These are phyloP conservation scores for Barnettozyma botsteinii DNA, from an alignment of 805 yeast species.

Conservation along the genomic window DNA sequence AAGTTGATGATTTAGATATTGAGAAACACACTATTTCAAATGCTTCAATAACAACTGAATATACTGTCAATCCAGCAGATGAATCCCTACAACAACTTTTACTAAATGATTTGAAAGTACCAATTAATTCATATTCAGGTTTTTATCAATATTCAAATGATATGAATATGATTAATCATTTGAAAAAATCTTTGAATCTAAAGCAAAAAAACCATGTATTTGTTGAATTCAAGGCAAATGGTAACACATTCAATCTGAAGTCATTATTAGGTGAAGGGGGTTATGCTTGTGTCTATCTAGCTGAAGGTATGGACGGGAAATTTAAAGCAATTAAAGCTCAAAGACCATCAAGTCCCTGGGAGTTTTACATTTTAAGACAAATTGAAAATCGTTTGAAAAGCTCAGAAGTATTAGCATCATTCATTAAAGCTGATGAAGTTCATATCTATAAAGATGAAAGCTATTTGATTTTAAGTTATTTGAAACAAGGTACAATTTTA, in stretches of 20 bases:
- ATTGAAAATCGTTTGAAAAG: slow-evolving; percentile 38
- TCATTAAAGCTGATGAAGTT: slow-evolving; percentile 46
- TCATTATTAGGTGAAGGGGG: slow-evolving; percentile 76
- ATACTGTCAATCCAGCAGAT: slow-evolving; percentile 42
- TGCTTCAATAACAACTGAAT: too few relatives aligned
- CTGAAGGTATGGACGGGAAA: slow-evolving; percentile 52
- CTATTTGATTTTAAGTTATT: slow-evolving; percentile 19
- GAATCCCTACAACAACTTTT: slow-evolving; percentile 33
- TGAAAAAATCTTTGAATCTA: slow-evolving; percentile 32
- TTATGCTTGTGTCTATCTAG: slow-evolving; percentile 67
- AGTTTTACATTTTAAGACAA: slow-evolving; percentile 63
- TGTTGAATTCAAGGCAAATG: slow-evolving; percentile 38
- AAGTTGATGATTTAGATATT: slow-evolving; percentile 6
- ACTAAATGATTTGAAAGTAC: slow-evolving; percentile 33
- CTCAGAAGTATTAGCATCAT: slow-evolving; percentile 28
- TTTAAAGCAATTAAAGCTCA: slow-evolving; percentile 69
- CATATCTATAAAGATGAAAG: slow-evolving; percentile 33
- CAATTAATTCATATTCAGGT: slow-evolving; percentile 29
- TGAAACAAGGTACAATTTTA: slow-evolving; percentile 63
- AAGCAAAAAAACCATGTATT: slow-evolving; percentile 31
- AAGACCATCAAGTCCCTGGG: slow-evolving; percentile 71
- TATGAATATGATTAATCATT: slow-evolving; percentile 31
- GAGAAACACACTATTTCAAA: background rate
- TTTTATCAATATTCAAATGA: slow-evolving; percentile 27
- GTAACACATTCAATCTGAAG: slow-evolving; percentile 42